These are phyloP conservation scores for Sugiyamaella lignohabitans DNA, from an alignment of 805 yeast species.

Conservation along the genomic window DNA sequence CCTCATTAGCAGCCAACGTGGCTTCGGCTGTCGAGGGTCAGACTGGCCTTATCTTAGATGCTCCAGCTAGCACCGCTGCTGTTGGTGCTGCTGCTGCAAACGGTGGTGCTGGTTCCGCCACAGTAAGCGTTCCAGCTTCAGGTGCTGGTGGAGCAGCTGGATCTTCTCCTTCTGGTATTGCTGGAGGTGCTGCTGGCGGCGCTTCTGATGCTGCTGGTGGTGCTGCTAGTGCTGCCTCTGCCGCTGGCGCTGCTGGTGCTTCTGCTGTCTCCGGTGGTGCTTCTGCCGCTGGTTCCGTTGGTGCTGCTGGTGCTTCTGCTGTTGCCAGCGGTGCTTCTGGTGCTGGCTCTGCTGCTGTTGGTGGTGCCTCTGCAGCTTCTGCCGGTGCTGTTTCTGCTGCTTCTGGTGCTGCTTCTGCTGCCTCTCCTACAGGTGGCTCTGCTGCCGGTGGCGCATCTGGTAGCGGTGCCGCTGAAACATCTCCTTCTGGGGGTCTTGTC, in stretches of 20 bases:
- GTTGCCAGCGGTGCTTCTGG: constrained; percentile 3
- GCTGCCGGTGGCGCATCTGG: constrained; percentile 28
- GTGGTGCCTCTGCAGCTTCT: constrained; percentile 7
- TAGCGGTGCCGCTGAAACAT: constrained; percentile 27
- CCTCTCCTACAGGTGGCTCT: constrained; percentile 8
- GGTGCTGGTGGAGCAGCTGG: constrained; percentile 33
- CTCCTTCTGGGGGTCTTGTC: no score
- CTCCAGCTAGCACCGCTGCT: constrained; percentile 12
- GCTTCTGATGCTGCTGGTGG: constrained; percentile 8
- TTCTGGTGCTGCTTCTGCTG: constrained; percentile 14
- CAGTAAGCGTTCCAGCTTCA: constrained; percentile 31
- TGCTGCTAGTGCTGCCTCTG: constrained; percentile 7
- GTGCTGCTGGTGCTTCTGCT: constrained; percentile 18
- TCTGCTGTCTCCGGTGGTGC: constrained; percentile 19
- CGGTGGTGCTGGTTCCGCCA: constrained; percentile 15
- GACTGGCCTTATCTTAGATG: constrained; percentile 15
- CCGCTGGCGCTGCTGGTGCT: constrained; percentile 15
- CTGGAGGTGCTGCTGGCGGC: constrained; percentile 5
- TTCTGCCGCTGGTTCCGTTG: constrained; percentile 13
- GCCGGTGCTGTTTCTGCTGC: constrained; percentile 8
- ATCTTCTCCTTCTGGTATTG: constrained; percentile 4
- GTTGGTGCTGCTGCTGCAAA: constrained; percentile 14
- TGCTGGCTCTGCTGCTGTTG: constrained; percentile 8
- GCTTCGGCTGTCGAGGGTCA: constrained; percentile 16
- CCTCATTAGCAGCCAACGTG: constrained; percentile 11